These are phyloP conservation scores for Crithidia expoeki DNA, from an alignment of 208 protist species.

Conservation along the genomic window DNA sequence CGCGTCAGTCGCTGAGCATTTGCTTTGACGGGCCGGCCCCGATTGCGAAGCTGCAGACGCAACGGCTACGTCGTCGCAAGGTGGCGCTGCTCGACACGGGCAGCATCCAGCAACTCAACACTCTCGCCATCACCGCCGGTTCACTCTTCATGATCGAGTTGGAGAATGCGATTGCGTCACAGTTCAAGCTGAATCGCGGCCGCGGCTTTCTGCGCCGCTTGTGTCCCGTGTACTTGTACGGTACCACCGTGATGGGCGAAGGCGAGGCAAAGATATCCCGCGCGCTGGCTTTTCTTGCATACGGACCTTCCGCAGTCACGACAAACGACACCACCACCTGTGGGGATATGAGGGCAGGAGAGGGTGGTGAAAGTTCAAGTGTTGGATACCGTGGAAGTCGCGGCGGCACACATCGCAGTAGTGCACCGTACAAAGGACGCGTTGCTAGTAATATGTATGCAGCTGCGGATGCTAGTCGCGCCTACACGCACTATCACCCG, in stretches of 20 bases:
- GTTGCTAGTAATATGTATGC: background rate
- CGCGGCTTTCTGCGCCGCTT: conserved; percentile 58
- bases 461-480: background rate
- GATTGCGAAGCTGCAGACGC: conserved; percentile 82
- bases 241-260: conserved; percentile 80
- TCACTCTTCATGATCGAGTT: conserved; percentile 88
- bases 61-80: conserved; percentile 78
- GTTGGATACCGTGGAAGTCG: background rate
- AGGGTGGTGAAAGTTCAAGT: background rate
- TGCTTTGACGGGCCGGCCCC: conserved; percentile 86
- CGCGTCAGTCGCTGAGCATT: conserved; percentile 67
- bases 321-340: too few species aligned
- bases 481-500: conserved; percentile 41
- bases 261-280: conserved; percentile 86
- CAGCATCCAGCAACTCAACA: conserved; percentile 53
- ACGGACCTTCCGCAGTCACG: conserved; percentile 11
- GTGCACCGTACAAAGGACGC: background rate
- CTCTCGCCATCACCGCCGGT: conserved; percentile 79
- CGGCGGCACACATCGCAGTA: background rate
- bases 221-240: conserved; percentile 79
- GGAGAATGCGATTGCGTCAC: conserved; percentile 79
- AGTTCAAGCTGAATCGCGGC: conserved; percentile 69
- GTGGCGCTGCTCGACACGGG: conserved; percentile 57
- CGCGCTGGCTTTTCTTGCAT: conserved; percentile 73
- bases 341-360: background rate